Conservation (phyloP, 2,329 filamentous ascomycete genomes). For the Penicillium sclerotigenum region DNA sequence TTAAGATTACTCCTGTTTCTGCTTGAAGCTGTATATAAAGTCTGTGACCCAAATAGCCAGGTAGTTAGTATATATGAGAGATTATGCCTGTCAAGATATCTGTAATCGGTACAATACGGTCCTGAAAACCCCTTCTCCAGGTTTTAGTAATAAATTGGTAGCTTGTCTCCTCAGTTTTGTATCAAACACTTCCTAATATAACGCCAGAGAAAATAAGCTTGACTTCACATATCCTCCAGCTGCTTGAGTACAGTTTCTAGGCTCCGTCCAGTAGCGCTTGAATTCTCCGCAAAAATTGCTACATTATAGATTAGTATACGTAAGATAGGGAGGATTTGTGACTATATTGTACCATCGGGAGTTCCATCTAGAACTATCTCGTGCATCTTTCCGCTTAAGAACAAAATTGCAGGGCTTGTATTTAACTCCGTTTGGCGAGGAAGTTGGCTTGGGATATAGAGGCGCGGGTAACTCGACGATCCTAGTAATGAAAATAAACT, state of each 20-base stretch:
- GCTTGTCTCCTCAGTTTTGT: too few relatives aligned
- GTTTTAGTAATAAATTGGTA: too few relatives aligned
- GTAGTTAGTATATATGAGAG: background rate
- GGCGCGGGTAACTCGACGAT: conserved; percentile 23
- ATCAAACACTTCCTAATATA: too few relatives aligned
- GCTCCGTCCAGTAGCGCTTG: too few relatives aligned
- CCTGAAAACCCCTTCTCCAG: background rate
- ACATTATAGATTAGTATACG: too few relatives aligned
- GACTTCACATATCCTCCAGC: too few relatives aligned
- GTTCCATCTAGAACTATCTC: conserved; percentile 27
- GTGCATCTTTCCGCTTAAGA: conserved; percentile 26
- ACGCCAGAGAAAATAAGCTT: too few relatives aligned
- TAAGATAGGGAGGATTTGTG: background rate
- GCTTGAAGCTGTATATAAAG: background rate
- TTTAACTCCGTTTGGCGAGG: conserved; percentile 21
- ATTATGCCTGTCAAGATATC: background rate
- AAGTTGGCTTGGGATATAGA: conserved; percentile 20
- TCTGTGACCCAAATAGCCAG: background rate
- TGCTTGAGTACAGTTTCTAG: too few relatives aligned
- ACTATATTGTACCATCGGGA: conserved; percentile 22
- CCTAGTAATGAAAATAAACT: conserved; percentile 8
- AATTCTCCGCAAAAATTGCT: too few relatives aligned
- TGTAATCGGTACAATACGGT: too few relatives aligned
- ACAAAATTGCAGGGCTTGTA: conserved; percentile 25
- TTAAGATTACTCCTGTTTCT: conserved; percentile 1